A percentile compares a stretch with the other conserved stretches of the same genome.
Evolutionary conservation across 2,329 filamentous ascomycete species (phyloP).

Genomic region (Magnaporthiopsis poae): DNA sequence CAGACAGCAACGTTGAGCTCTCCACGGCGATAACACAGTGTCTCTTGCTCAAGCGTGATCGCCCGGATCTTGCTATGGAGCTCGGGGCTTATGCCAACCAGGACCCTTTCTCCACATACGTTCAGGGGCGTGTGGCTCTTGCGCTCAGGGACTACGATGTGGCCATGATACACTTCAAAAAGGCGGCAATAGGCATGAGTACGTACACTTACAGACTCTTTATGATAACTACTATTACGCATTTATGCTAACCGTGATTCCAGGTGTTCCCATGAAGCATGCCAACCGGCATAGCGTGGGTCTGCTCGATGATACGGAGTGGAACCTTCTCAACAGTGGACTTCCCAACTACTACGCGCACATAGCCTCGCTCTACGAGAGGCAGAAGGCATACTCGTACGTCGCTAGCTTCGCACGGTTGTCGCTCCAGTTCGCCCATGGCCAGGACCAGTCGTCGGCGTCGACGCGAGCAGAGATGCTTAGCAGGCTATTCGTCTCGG

Average conservation of each 20-base stretch:
- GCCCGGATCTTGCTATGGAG: slow-evolving; percentile 50
- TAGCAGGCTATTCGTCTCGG: slow-evolving; percentile 72
- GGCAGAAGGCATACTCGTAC: slow-evolving; percentile 63
- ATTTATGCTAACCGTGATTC: not conserved
- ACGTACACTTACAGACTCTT: not conserved
- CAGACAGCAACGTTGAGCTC: slow-evolving; percentile 57
- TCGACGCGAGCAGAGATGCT: slow-evolving; percentile 60
- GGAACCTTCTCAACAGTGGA: slow-evolving; percentile 59
- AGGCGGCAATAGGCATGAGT: slow-evolving; percentile 75
- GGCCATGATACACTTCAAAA: slow-evolving; percentile 69
- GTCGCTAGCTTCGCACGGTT: slow-evolving; percentile 75
- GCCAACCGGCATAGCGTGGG: slow-evolving; percentile 48
- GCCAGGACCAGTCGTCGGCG: slow-evolving; percentile 17
- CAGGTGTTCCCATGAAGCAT: slow-evolving; percentile 37
- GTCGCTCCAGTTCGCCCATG: slow-evolving; percentile 53
- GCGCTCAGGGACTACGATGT: slow-evolving; percentile 62
- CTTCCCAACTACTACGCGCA: slow-evolving; percentile 79
- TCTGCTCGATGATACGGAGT: slow-evolving; percentile 68
- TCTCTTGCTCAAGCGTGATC: slow-evolving; percentile 47
- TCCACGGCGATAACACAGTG: slow-evolving; percentile 52
- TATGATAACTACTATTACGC: not conserved
- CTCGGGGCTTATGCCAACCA: slow-evolving; percentile 46
- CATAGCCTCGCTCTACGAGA: slow-evolving; percentile 72
- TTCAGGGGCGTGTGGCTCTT: slow-evolving; percentile 72
- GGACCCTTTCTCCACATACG: slow-evolving; percentile 61